A percentile compares a stretch with the other conserved stretches of the same genome.
These are phyloP conservation scores for Penicillium crustosum DNA, from an alignment of 2,329 filamentous ascomycete genomes.

Conservation along the genomic window DNA sequence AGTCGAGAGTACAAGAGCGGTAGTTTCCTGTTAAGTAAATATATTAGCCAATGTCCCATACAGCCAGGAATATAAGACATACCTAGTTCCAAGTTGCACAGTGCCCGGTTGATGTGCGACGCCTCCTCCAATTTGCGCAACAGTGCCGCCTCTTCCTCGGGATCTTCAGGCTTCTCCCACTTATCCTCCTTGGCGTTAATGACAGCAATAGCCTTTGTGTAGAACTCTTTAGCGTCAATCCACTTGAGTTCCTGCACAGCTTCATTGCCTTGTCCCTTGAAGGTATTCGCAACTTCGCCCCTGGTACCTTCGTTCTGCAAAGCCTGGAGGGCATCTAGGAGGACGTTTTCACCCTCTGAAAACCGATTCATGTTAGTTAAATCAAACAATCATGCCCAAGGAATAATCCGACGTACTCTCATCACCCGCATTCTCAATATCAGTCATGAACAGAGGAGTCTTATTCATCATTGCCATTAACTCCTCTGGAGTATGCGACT, in stretches of 20 bases:
- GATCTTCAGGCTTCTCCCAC: constrained; percentile 53
- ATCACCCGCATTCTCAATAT: constrained; percentile 64
- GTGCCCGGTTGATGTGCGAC: constrained; percentile 81
- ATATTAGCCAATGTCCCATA: not conserved
- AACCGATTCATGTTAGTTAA: constrained; percentile 1
- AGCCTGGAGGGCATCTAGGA: constrained; percentile 82
- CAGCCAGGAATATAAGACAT: constrained; percentile 29
- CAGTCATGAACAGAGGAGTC: constrained; percentile 92
- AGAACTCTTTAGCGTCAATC: constrained; percentile 86
- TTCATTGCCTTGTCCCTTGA: constrained; percentile 92
- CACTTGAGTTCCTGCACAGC: constrained; percentile 72
- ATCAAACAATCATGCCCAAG: not conserved
- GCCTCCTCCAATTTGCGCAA: constrained; percentile 69
- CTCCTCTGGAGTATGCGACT: constrained; percentile 59
- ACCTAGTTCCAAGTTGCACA: constrained; percentile 83
- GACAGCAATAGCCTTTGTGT: constrained; percentile 78
- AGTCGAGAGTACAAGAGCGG: constrained; percentile 81
- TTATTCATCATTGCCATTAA: constrained; percentile 65
- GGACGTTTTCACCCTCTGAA: constrained; percentile 68
- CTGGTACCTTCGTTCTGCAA: constrained; percentile 90
- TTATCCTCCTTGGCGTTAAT: constrained; percentile 62
- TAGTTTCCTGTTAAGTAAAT: constrained; percentile 65
- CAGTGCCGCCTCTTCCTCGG: constrained; percentile 59
- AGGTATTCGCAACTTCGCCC: constrained; percentile 76
- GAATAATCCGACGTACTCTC: constrained; percentile 43